These are phyloP conservation scores for Irpex sp. DNA, from an alignment of 1,284 basidiomycete species.

Conservation along the genomic window DNA sequence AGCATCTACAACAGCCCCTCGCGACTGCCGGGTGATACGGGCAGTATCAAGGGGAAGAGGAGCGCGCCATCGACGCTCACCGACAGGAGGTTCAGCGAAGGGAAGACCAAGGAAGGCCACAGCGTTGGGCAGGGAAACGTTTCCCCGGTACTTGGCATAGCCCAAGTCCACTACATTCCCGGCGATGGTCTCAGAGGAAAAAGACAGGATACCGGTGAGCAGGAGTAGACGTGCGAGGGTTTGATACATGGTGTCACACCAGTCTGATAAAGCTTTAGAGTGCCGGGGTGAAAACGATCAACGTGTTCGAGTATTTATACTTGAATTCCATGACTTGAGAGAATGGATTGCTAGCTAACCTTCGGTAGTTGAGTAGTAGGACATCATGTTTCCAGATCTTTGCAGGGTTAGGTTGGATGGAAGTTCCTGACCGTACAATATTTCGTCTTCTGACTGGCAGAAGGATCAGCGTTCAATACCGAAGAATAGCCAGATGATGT, in stretches of 20 bases:
- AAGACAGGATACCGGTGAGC: conserved; percentile 5
- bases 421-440: neutral
- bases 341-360: neutral
- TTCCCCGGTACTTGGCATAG: conserved; percentile 42
- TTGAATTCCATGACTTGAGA: neutral
- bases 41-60: conserved; percentile 31
- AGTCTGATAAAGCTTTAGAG: neutral
- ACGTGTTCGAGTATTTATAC: neutral
- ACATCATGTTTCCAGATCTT: neutral
- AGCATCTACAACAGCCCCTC: conserved; percentile 41
- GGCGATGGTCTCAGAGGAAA: neutral
- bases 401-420: too few species aligned
- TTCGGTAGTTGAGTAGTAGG: neutral
- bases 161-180: conserved; percentile 25
- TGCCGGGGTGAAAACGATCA: neutral
- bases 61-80: conserved; percentile 34
- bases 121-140: conserved; percentile 45
- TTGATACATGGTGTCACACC: neutral
- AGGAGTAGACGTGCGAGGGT: neutral
- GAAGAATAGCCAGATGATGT: neutral
- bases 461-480: neutral
- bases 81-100: conserved; percentile 40
- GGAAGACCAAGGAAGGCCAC: conserved; percentile 52
- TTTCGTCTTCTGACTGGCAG: neutral
- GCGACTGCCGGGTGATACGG: conserved; percentile 27